Percentiles rank a stretch among this genome's conserved stretches.
These are phyloP conservation scores for Quercus gilva DNA, from an alignment of 306 rosid genomes.

Conservation along the genomic window DNA sequence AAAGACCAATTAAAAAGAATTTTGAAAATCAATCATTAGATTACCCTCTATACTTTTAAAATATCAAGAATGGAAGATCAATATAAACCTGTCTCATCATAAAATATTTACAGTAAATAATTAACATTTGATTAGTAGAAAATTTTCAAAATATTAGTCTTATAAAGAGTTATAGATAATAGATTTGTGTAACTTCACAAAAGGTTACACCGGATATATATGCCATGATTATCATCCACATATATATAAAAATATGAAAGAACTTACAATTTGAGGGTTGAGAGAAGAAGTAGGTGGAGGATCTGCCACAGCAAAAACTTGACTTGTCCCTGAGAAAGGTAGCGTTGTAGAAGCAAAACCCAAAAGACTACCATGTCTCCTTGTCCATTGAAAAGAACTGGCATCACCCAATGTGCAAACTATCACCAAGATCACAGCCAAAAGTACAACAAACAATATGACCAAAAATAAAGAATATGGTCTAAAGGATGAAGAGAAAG, in stretches of 20 bases:
- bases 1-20: too few species aligned
- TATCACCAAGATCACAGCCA: conserved; percentile 2
- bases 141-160: background rate
- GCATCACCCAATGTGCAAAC: background rate
- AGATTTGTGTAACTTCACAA: too few species aligned
- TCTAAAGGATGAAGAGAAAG: conserved; percentile 1
- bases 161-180: too few species aligned
- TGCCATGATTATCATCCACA: too few species aligned
- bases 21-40: too few species aligned
- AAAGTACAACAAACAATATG: conserved; percentile 2
- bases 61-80: too few species aligned
- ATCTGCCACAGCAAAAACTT: conserved; percentile 2
- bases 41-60: too few species aligned
- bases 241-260: background rate
- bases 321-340: background rate
- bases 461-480: background rate
- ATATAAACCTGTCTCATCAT: too few species aligned
- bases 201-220: too few species aligned
- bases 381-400: conserved; percentile 12
- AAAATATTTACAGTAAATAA: too few species aligned
- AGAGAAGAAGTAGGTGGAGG: background rate
- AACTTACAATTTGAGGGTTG: background rate
- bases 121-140: too few species aligned
- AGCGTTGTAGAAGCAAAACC: too few species aligned
- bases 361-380: conserved; percentile 7